Conservation (phyloP, 2,329 filamentous ascomycete genomes). For the Periconia sp. region DNA sequence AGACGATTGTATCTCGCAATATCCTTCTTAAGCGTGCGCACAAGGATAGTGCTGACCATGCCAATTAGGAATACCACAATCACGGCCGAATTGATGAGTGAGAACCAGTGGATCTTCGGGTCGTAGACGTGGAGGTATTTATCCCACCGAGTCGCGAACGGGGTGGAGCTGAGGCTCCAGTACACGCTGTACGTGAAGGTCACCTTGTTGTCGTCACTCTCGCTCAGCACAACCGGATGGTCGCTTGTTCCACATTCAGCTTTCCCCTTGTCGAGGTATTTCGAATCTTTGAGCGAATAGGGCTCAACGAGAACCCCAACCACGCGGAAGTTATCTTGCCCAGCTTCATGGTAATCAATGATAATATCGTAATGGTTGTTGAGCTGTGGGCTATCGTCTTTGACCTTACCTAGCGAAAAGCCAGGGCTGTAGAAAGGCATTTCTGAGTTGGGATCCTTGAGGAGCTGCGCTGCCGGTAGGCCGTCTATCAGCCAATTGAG, state of each 20-base stretch:
- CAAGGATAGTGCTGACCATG: slow-evolving; percentile 90
- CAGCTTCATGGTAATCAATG: slow-evolving; percentile 88
- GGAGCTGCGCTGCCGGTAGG: slow-evolving; percentile 84
- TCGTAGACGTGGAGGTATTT: slow-evolving; percentile 98
- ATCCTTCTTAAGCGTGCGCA: slow-evolving; percentile 89
- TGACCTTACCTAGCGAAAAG: slow-evolving; percentile 74
- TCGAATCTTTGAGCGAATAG: slow-evolving; percentile 68
- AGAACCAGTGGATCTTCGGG: slow-evolving; percentile 99
- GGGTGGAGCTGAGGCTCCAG: slow-evolving; percentile 83
- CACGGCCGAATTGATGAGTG: slow-evolving; percentile 91
- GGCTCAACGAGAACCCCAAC: slow-evolving; percentile 92
- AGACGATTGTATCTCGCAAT: slow-evolving; percentile 96
- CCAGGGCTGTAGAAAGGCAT: slow-evolving; percentile 89
- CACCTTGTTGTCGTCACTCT: slow-evolving; percentile 69
- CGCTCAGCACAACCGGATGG: slow-evolving; percentile 68
- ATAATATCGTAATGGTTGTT: slow-evolving; percentile 97
- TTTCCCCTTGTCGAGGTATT: slow-evolving; percentile 58
- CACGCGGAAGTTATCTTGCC: slow-evolving; percentile 76
- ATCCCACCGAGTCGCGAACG: slow-evolving; percentile 98
- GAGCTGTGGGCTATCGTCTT: slow-evolving; percentile 65
- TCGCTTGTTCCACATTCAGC: slow-evolving; percentile 69
- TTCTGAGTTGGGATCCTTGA: slow-evolving; percentile 75
- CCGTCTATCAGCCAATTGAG: slow-evolving; percentile 97
- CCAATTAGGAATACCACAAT: slow-evolving; percentile 91
- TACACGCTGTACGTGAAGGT: slow-evolving; percentile 91